Evolutionary conservation across 305 asterid genomes (phyloP), one percentile per base, ranked within the genome.

Genomic region (Solanum chacoense): DNA sequence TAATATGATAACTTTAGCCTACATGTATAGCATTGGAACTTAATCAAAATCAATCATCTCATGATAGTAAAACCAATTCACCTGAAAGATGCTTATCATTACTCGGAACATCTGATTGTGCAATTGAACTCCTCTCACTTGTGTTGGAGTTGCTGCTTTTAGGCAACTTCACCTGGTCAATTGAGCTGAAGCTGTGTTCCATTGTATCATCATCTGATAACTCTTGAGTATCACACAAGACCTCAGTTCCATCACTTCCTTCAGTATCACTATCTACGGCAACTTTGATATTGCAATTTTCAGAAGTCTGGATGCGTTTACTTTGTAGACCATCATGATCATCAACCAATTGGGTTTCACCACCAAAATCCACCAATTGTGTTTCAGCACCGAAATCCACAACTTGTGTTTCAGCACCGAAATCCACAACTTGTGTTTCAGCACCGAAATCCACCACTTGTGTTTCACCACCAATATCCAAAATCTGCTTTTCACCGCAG

Each of bases 341-440:
- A 85, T 92, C 95, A 85, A 95, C 87, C 87, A 90, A 91, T 90
- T 95, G 98, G 72, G 95, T 93, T 89, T 92, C 94, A 59, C 85
- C 74, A 20, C 29, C 85, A 24, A 87, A 35, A 63, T 89, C 88
- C 34, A 88, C 55, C 26, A 24, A 24, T 35, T 92, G 97, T 14
- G 96, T 92, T 87, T 92, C 95, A 77, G 77, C 88, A 35, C 28
- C 87, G 87, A 87, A 35, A 59, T 89, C 88, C 32, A 88, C 80
- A 18, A 32, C 24, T 35, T 92, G 32, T 0, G 96, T 92, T 87
- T 92, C 95, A 77, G 77, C 88, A 36, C 28, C 89, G 74, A 88
- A 59, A 89, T 92, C 91, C 89, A 92, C 77, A 86, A 87, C 20
- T 89, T 94, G 98, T 31, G 98, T 93, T 91, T 94, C 98, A 88